Evolutionary conservation across 1,284 basidiomycete species (phyloP), one percentile per base, ranked within the genome.

Genomic region (Ceratobasidium sp.): DNA sequence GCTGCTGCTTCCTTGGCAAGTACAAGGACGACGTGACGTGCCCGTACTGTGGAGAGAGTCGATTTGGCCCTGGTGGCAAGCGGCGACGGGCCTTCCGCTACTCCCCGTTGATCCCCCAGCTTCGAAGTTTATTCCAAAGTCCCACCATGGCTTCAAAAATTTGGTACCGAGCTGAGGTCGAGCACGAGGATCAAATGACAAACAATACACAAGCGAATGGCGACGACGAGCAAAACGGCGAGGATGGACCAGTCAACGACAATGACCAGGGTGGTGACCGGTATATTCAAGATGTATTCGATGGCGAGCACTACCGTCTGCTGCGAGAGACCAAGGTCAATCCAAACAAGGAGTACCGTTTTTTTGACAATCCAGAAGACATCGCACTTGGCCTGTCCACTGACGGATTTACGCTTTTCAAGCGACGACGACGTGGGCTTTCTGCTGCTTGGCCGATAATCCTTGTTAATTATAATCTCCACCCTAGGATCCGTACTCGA

Each of bases 391-490:
- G 72, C 70, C 1, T 77, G 79, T 57, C 72, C 78, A 74, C 77
- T 1, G 78, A 81, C 74, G 81, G 82, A 0, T 81, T 81, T 73
- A 73, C 73, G 2, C 80, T 80, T 0, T 83, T 81, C 74, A 77
- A 77, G 32, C 72, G 73, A 4, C 54, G 58, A 17, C 75, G 77
- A 17, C 57, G 56, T 25, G 65, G 64, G 0, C 79, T 77, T 15
- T 73, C 76, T 15, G 81, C 81, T 0, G 75, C 75, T 42, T 71
- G 71, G 70, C 71, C 70, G 5, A 53, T 71, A 10, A 69, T 72
- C 32, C 29, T 58, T 15, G 31, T 72, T 65, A 72, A 71, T 45
- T 69, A 58, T 40, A 72, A 72, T 47, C 67, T 72, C 15, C 70
- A 54, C 12, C 71, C 70, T 3, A 22, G 45, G 25, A 43, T 43